Evolutionary conservation across 306 rosid species (phyloP).

Genomic region (Cyclanthera cordifolia): DNA sequence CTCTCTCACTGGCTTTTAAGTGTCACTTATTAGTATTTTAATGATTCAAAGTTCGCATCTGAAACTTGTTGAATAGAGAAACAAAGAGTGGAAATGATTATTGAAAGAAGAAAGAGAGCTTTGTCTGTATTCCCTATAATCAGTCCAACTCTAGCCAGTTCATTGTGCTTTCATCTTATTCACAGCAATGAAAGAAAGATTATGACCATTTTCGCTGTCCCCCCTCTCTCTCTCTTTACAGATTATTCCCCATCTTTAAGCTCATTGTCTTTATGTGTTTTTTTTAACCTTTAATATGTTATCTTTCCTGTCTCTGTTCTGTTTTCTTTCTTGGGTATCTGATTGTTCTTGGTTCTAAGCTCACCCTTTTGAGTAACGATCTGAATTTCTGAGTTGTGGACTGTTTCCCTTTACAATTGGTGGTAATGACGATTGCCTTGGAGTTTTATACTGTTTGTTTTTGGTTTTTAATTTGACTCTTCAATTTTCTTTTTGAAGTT

Average conservation of each 20-base stretch:
- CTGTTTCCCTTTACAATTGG: conserved; percentile 1
- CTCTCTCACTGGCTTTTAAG: neutral
- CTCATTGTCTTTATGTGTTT: neutral
- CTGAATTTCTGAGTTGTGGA: neutral
- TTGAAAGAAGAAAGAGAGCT: conserved; percentile 6
- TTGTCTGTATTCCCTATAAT: conserved; percentile 9
- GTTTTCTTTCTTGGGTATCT: neutral
- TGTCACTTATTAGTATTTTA: conserved; percentile 3
- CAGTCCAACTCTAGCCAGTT: conserved; percentile 13
- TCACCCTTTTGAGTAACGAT: neutral
- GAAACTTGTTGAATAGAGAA: neutral
- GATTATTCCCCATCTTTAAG: conserved; percentile 4
- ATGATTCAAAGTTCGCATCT: neutral
- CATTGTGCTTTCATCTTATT: neutral
- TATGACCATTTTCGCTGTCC: neutral
- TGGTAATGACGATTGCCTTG: conserved; percentile 1
- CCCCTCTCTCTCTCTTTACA: neutral
- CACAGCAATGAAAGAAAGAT: neutral
- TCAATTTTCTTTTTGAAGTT: neutral
- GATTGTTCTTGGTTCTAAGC: neutral
- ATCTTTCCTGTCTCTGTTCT: conserved; percentile 2
- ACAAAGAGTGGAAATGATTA: neutral
- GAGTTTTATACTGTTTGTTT: neutral
- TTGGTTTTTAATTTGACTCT: neutral
- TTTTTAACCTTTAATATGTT: neutral